phyloP scores from a whole-genome alignment of 306 rosid species.

The Casuarina glauca region DNA sequence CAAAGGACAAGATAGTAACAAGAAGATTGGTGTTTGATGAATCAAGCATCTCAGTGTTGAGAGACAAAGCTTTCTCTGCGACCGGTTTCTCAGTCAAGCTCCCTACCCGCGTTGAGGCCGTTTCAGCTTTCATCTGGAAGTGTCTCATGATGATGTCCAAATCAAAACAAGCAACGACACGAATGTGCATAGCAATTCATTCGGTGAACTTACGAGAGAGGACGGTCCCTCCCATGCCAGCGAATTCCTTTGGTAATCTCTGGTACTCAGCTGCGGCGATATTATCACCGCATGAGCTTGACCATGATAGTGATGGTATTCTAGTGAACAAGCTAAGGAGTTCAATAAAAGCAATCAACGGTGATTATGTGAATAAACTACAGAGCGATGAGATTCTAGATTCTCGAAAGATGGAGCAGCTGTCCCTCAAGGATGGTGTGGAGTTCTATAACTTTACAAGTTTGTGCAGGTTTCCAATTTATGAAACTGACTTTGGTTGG shows the following conservation, averaged over 20 bases:
- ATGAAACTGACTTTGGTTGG: not conserved
- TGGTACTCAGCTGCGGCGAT: not conserved
- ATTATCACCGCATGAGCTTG: not conserved
- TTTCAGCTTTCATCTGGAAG: conserved; percentile 21
- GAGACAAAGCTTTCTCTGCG: no score
- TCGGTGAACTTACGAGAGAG: conserved; percentile 18
- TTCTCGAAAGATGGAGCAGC: not conserved
- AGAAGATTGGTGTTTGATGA: conserved; percentile 4
- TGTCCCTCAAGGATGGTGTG: not conserved
- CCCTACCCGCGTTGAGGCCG: not conserved
- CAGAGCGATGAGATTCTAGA: not conserved
- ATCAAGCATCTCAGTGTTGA: not conserved
- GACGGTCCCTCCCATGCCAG: conserved; percentile 4
- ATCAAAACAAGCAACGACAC: not conserved
- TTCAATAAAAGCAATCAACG: not conserved
- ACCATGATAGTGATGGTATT: not conserved
- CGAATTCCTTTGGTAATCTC: conserved; percentile 6
- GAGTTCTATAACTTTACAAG: conserved; percentile 7
- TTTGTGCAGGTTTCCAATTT: not conserved
- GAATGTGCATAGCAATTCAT: not conserved
- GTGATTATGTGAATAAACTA: not conserved
- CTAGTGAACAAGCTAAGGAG: conserved; percentile 1
- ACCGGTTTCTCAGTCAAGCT: not conserved
- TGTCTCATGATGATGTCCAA: not conserved
- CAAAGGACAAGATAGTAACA: not conserved